Percentiles rank a stretch among this genome's conserved stretches.
These are phyloP conservation scores for Prillingera fragicola DNA, from an alignment of 1,284 basidiomycete species.

Conservation along the genomic window DNA sequence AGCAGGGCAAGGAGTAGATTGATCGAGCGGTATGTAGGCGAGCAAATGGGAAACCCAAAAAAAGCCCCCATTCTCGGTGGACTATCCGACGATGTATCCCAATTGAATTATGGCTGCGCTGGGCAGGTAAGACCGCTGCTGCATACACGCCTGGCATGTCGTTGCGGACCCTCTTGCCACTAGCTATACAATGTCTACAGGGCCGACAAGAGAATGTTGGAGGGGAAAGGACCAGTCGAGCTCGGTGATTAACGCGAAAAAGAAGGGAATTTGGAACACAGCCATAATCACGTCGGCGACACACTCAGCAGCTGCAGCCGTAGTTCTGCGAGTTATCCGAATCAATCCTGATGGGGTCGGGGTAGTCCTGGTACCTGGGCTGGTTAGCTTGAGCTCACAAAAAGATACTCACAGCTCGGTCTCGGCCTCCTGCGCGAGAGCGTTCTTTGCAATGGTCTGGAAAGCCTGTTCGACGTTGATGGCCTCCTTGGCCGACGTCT, in stretches of 20 bases:
- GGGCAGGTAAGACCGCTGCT: too few species aligned
- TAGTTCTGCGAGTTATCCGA: constrained; percentile 85
- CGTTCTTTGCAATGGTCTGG: constrained; percentile 98
- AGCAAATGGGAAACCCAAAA: too few species aligned
- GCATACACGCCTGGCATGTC: too few species aligned
- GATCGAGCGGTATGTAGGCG: too few species aligned
- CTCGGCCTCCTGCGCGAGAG: constrained; percentile 92
- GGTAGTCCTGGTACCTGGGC: constrained; percentile 90
- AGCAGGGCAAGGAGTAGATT: too few species aligned
- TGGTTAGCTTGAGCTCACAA: constrained; percentile 1
- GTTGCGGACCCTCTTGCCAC: too few species aligned
- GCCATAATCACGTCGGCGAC: background rate
- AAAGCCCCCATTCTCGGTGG: too few species aligned
- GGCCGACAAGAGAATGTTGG: background rate
- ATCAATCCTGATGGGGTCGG: constrained; percentile 97
- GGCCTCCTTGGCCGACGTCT: constrained; percentile 98
- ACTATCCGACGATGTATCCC: too few species aligned
- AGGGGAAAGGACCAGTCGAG: background rate
- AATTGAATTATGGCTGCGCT: too few species aligned
- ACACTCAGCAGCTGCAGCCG: constrained; percentile 75
- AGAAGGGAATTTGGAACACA: background rate
- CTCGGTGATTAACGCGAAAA: constrained; percentile 1
- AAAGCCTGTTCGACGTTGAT: constrained; percentile 99
- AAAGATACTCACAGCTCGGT: constrained; percentile 73
- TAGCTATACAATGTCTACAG: constrained; percentile 11